These are phyloP conservation scores for Gastrolobium villosum DNA, from an alignment of 306 rosid species.

Conservation along the genomic window DNA sequence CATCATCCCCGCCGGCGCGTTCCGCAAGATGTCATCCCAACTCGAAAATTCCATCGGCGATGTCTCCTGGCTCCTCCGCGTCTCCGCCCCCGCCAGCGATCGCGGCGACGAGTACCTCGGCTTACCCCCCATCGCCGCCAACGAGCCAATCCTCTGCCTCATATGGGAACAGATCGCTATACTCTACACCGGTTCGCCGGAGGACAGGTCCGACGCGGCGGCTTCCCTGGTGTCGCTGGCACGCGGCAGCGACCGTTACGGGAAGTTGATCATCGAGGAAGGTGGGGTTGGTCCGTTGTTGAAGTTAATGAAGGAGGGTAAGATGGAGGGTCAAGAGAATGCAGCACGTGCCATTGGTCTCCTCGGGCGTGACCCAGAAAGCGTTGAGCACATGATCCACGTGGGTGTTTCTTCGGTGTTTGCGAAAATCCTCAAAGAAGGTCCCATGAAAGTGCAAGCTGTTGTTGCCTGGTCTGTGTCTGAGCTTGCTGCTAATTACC, in stretches of 20 bases:
- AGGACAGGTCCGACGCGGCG: constrained; percentile 83
- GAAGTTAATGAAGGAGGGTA: constrained; percentile 80
- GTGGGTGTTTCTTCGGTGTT: constrained; percentile 78
- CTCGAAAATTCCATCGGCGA: constrained; percentile 89
- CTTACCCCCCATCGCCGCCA: constrained; percentile 87
- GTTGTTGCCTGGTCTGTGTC: constrained; percentile 86
- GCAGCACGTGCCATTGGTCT: constrained; percentile 80
- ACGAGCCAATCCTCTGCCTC: constrained; percentile 81
- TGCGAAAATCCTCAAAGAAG: constrained; percentile 79
- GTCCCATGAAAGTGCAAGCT: constrained; percentile 82
- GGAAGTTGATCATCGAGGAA: constrained; percentile 81
- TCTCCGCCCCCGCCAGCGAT: constrained; percentile 70
- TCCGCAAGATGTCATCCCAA: constrained; percentile 70
- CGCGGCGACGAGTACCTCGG: constrained; percentile 70
- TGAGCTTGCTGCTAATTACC: constrained; percentile 71
- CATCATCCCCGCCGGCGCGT: constrained; percentile 75
- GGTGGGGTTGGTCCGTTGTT: constrained; percentile 82
- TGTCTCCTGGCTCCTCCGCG: constrained; percentile 90
- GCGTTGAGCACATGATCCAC: constrained; percentile 74
- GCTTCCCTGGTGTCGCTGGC: constrained; percentile 81
- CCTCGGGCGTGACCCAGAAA: constrained; percentile 77
- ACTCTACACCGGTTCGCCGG: constrained; percentile 65
- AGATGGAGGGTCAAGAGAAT: constrained; percentile 75
- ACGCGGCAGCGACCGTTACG: constrained; percentile 72
- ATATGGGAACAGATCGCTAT: constrained; percentile 94